Conservation (phyloP, 2,329 filamentous ascomycete species). For the Ascochyta rabiei region DNA sequence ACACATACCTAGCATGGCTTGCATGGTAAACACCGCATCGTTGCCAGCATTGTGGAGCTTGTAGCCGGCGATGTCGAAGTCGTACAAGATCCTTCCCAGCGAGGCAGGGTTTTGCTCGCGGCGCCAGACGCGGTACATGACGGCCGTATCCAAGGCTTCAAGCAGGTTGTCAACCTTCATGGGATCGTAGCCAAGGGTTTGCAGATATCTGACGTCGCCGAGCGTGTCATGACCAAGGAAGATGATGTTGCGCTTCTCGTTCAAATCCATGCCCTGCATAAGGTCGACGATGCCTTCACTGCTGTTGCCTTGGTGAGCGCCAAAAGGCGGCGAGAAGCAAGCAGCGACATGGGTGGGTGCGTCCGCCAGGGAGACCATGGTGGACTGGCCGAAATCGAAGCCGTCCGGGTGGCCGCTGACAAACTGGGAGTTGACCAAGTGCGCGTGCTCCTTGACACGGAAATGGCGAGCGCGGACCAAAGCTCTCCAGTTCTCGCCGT, state of each 20-base stretch:
- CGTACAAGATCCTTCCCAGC: conserved; percentile 66
- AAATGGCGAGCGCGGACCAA: conserved; percentile 76
- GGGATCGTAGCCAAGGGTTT: conserved; percentile 67
- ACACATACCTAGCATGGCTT: conserved; percentile 71
- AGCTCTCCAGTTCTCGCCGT: conserved; percentile 69
- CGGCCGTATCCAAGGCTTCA: conserved; percentile 74
- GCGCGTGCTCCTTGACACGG: conserved; percentile 71
- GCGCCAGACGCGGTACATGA: conserved; percentile 70
- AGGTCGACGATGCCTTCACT: not conserved
- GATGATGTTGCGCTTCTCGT: conserved; percentile 65
- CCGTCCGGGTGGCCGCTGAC: conserved; percentile 74
- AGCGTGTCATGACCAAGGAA: conserved; percentile 78
- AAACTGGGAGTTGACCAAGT: conserved; percentile 70
- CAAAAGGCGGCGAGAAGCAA: conserved; percentile 65
- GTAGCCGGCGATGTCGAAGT: conserved; percentile 67
- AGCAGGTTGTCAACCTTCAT: conserved; percentile 60
- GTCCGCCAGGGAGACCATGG: conserved; percentile 57
- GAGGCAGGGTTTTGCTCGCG: conserved; percentile 60
- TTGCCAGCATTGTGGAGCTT: conserved; percentile 88
- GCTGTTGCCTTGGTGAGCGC: conserved; percentile 27
- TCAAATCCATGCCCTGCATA: conserved; percentile 18
- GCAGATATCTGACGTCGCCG: conserved; percentile 72
- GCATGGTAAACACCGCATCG: conserved; percentile 80
- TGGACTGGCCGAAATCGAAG: conserved; percentile 74
- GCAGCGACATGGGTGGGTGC: conserved; percentile 55